A percentile compares a stretch with the other conserved stretches of the same genome.
These are phyloP conservation scores for Leucogyrophana mollusca DNA, from an alignment of 768 basidiomycete species.

Conservation along the genomic window DNA sequence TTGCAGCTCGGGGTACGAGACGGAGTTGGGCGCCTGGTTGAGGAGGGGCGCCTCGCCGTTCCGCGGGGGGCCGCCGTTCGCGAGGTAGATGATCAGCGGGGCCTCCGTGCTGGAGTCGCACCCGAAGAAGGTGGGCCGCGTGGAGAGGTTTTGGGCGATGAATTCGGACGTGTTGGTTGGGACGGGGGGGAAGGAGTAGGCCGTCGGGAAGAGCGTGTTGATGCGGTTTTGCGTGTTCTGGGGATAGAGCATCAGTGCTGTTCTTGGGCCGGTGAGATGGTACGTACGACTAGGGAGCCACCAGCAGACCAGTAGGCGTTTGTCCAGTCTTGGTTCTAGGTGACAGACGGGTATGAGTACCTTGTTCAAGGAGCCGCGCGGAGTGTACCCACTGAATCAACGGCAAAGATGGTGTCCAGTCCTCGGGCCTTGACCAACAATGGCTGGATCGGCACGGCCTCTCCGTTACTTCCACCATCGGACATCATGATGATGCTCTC, in stretches of 20 bases:
- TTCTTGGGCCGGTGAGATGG: background rate
- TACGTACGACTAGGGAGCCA: slow-evolving; percentile 6
- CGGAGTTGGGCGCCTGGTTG: slow-evolving; percentile 22
- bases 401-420: slow-evolving; percentile 21
- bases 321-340: slow-evolving; percentile 9
- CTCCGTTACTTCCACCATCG: slow-evolving; percentile 31
- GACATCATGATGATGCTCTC: slow-evolving; percentile 23
- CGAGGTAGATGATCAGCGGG: slow-evolving; percentile 52
- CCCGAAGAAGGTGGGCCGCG: slow-evolving; percentile 35
- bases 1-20: slow-evolving; percentile 10
- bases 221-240: slow-evolving; percentile 9
- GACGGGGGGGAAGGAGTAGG: slow-evolving; percentile 14
- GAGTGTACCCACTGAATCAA: slow-evolving; percentile 4
- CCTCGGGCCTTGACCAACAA: slow-evolving; percentile 36
- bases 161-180: slow-evolving; percentile 17
- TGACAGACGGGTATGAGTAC: background rate
- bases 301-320: slow-evolving; percentile 10
- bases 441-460: slow-evolving; percentile 39
- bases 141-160: slow-evolving; percentile 25
- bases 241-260: background rate
- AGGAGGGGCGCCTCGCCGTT: slow-evolving; percentile 32
- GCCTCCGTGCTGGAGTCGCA: slow-evolving; percentile 29
- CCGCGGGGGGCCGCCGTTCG: slow-evolving; percentile 42
- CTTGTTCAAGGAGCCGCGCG: no score
- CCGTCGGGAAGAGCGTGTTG: slow-evolving; percentile 5